Conservation (phyloP, 129 eudicot genomes). For the Centrapalus pauciflorus region DNA sequence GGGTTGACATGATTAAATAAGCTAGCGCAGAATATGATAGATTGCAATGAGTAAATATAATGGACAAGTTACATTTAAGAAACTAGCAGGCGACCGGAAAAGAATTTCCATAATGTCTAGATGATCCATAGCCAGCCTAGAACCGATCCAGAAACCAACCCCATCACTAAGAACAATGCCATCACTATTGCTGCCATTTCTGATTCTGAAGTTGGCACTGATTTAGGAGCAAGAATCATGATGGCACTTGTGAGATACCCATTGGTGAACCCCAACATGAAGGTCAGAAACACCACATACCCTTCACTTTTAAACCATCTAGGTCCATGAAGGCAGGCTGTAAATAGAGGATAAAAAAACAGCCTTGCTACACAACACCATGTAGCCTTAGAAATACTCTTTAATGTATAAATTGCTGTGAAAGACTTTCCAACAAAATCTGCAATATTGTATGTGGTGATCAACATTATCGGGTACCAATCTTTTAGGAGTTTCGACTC, state of each 20-base stretch:
- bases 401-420: conserved; percentile 36
- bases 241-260: conserved; percentile 71
- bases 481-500: conserved; percentile 48
- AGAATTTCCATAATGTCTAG: too few relatives aligned
- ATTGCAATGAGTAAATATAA: not conserved
- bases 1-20: not conserved
- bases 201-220: conserved; percentile 53
- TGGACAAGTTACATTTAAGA: not conserved
- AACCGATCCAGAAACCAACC: conserved; percentile 64
- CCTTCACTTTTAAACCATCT: conserved; percentile 58
- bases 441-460: conserved; percentile 47
- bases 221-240: conserved; percentile 70
- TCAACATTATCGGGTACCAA: conserved; percentile 77
- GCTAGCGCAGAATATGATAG: too few relatives aligned
- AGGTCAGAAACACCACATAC: conserved; percentile 48
- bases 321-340: conserved; percentile 59
- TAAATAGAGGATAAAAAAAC: conserved; percentile 55
- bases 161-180: conserved; percentile 59
- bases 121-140: conserved; percentile 75
- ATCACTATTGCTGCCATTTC: conserved; percentile 62
- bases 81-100: too few relatives aligned
- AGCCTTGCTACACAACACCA: conserved; percentile 61
- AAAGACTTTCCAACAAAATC: conserved; percentile 61
- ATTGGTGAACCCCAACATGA: conserved; percentile 59
- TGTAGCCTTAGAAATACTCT: conserved; percentile 40